These are phyloP conservation scores for Pisolithus microcarpus DNA, from an alignment of 768 basidiomycete genomes.

Conservation along the genomic window DNA sequence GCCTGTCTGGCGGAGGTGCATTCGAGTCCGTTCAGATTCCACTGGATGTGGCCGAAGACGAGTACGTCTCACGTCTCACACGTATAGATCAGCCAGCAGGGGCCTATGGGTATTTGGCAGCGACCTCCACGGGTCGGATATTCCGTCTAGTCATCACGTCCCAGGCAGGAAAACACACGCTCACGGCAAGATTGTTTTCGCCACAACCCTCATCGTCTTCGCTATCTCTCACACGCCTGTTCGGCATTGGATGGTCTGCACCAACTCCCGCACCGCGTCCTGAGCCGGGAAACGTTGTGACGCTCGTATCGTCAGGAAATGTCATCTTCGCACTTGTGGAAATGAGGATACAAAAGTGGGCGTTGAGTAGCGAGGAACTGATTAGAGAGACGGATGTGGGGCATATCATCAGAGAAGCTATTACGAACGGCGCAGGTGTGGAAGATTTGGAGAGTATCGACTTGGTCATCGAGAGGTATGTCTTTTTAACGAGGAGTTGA, in stretches of 20 bases:
- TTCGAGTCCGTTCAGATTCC: conserved; percentile 40
- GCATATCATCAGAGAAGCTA: conserved; percentile 38
- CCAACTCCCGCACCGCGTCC: conserved; percentile 33
- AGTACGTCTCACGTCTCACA: conserved; percentile 59
- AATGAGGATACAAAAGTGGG: conserved; percentile 63
- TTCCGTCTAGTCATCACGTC: conserved; percentile 61
- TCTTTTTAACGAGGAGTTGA: background rate
- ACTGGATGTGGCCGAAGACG: conserved; percentile 41
- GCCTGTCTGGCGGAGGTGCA: conserved; percentile 72
- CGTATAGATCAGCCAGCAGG: conserved; percentile 50
- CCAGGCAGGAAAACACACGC: conserved; percentile 59
- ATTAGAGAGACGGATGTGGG: conserved; percentile 51
- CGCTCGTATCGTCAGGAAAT: conserved; percentile 47
- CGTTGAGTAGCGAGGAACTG: conserved; percentile 47
- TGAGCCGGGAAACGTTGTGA: conserved; percentile 55
- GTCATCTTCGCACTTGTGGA: conserved; percentile 67
- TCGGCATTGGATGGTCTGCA: conserved; percentile 32
- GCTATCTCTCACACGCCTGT: conserved; percentile 37
- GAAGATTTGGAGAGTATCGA: conserved; percentile 73
- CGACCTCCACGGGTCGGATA: conserved; percentile 60
- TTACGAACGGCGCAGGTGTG: conserved; percentile 40
- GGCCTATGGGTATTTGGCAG: conserved; percentile 42
- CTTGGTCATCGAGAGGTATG: conserved; percentile 53
- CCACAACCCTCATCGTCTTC: conserved; percentile 37
- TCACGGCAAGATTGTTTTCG: conserved; percentile 54